A percentile compares a stretch with the other conserved stretches of the same genome.
These are phyloP conservation scores for Eremothecium cymbalariae DNA, from an alignment of 1,139 yeast species.

Conservation along the genomic window DNA sequence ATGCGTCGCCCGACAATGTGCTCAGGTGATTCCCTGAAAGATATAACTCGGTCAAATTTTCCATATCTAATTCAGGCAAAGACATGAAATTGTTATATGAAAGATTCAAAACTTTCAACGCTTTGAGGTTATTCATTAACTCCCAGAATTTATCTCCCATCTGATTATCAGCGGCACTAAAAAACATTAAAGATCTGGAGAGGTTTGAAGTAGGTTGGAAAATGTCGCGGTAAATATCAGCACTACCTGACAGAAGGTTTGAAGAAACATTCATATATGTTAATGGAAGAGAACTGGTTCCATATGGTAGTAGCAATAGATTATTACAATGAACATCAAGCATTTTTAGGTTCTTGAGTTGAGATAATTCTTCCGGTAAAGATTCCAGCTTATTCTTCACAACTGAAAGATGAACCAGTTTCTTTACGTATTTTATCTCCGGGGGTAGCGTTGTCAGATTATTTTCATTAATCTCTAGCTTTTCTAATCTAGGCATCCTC, in stretches of 20 bases:
- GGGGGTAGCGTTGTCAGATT: slow-evolving; percentile 72
- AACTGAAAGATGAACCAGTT: slow-evolving; percentile 58
- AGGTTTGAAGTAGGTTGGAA: slow-evolving; percentile 33
- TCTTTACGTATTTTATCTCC: slow-evolving; percentile 52
- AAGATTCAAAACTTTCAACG: slow-evolving; percentile 59
- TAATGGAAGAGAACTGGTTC: slow-evolving; percentile 58
- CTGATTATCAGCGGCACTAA: slow-evolving; percentile 77
- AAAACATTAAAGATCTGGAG: slow-evolving; percentile 45
- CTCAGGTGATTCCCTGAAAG: slow-evolving; percentile 78
- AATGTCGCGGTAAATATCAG: slow-evolving; percentile 24
- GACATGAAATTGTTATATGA: slow-evolving; percentile 81
- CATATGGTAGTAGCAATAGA: slow-evolving; percentile 59
- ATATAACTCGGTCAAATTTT: slow-evolving; percentile 56
- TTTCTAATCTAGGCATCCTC: slow-evolving; percentile 61
- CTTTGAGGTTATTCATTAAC: slow-evolving; percentile 50
- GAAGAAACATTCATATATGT: slow-evolving; percentile 68
- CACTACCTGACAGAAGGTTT: slow-evolving; percentile 47
- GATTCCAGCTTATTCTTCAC: slow-evolving; percentile 67
- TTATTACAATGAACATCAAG: slow-evolving; percentile 85
- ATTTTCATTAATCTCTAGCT: slow-evolving; percentile 69
- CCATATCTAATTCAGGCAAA: slow-evolving; percentile 54
- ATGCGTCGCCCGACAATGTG: slow-evolving; percentile 76
- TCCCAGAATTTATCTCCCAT: slow-evolving; percentile 73
- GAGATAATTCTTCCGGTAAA: slow-evolving; percentile 63
- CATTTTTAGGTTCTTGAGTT: slow-evolving; percentile 50